These are phyloP conservation scores for Prunus armeniaca DNA, from an alignment of 306 rosid genomes.

Conservation along the genomic window DNA sequence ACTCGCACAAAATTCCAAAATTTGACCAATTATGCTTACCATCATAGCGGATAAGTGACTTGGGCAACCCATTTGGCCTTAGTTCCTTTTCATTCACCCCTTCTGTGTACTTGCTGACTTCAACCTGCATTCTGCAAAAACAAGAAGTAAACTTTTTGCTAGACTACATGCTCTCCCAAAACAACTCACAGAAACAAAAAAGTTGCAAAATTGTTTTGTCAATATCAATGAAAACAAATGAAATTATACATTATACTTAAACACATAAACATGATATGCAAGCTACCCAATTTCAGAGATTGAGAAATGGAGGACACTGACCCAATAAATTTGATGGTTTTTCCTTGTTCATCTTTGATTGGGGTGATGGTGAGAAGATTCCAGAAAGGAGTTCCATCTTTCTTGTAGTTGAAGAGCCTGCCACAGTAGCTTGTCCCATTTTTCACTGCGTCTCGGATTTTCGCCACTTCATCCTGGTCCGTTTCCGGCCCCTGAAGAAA, in stretches of 20 bases:
- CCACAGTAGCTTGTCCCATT: slow-evolving; percentile 77
- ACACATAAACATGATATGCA: no score
- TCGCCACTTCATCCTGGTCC: slow-evolving; percentile 70
- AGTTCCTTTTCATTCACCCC: slow-evolving; percentile 67
- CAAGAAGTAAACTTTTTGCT: slow-evolving; percentile 14
- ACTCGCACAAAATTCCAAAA: not conserved
- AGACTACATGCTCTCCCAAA: not conserved
- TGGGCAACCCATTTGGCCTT: slow-evolving; percentile 78
- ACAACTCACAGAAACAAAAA: not conserved
- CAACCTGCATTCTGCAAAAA: slow-evolving; percentile 93
- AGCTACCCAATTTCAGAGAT: not conserved
- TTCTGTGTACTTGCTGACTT: slow-evolving; percentile 91
- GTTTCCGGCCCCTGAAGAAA: slow-evolving; percentile 95
- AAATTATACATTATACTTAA: no score
- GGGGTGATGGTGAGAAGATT: slow-evolving; percentile 94
- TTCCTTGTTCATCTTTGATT: slow-evolving; percentile 69
- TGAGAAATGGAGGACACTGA: slow-evolving; percentile 23
- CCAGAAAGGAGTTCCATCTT: slow-evolving; percentile 90
- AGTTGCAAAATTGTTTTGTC: not conserved
- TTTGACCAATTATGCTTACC: slow-evolving; percentile 40
- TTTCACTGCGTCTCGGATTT: slow-evolving; percentile 69
- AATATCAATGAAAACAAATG: not conserved
- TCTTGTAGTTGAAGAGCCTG: slow-evolving; percentile 88
- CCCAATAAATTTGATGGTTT: slow-evolving; percentile 82
- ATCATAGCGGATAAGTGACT: slow-evolving; percentile 77